Base-by-base conservation (phyloP, 1,284 basidiomycete genomes). In the Filobasidium uniguttulatum region DNA sequence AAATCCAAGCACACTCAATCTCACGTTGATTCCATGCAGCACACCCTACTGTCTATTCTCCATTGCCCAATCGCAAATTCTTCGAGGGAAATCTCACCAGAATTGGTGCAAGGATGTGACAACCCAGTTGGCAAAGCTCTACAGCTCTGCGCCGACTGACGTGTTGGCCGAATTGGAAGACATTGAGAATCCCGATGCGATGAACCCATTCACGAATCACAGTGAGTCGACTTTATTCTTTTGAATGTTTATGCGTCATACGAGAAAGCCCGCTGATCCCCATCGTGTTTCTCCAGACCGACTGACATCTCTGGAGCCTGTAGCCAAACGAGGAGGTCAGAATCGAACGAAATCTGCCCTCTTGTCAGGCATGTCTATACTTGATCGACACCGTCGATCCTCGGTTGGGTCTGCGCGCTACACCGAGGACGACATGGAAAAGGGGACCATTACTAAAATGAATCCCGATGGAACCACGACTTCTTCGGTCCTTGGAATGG, bases 31-130 rank as follows among this genome's bases (percentile, higher is more conserved):
- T 14, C 14, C 14, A 10, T 44, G 7, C 44, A 33, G 73, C 61
- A 71, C 71, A 3, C 73, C 73, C 1, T 73, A 70, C 65, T 67
- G 65, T 36, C 63, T 75, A 6, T 75, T 74, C 58, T 62, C 67
- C 57, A 71, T 71, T 55, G 65, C 69, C 22, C 73, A 75, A 59
- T 65, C 63, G 57, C 72, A 72, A 69, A 61, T 73, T 29, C 58
- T 73, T 19, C 62, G 67, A 14, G 66, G 69, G 5, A 62, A 64
- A 9, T 65, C 64, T 22, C 66, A 64, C 34, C 60, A 66, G 35
- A 68, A 69, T 23, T 73, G 66, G 57, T 58, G 63, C 38, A 61
- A 63, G 37, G 59, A 62, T 54, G 64, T 65, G 10, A 59, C 62
- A 17, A 34, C 58, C 14, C 70, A 72, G 53, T 59, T 73, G 36